Evolutionary conservation across 805 yeast species (phyloP), one percentile per base, ranked within the genome.

Genomic region (Monosporozyma unispora): DNA sequence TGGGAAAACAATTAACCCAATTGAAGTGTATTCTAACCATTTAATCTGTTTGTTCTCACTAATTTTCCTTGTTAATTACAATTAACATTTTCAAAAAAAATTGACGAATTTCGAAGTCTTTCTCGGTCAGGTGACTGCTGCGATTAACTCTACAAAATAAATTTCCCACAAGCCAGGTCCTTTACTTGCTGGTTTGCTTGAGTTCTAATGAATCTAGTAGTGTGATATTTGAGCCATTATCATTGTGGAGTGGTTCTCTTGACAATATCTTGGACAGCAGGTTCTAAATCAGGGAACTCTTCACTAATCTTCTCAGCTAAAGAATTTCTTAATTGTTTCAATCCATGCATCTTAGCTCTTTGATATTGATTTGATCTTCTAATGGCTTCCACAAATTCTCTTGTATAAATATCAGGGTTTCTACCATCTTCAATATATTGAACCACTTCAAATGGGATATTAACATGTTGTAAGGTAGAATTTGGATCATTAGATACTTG

Each of bases 341-440:
- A 74, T 1, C 89, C 96, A 41, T 70, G 60, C 77, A 87, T 80
- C 64, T 87, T 87, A 3, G 96, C 98, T 60, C 88, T 78, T 48
- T 93, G 73, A 55, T 83, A 80, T 60, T 95, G 96, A 61, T 93
- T 93, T 43, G 89, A 81, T 57, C 87, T 82, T 38, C 89, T 82
- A n/a, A 93, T 84, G 33, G 91, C 87, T 63, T 93, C 99, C 14
- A 91, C 87, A 68, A 93, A 93, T 69, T 93, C 99, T 63, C 99
- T 77, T 0, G 98, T 89, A 67, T 93, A 93, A 38, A 93, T 89
- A 62, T 93, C 98, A 0, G 99, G 98, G 62, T 93, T 93, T 57
- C 99, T 74, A 2, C 99, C 99, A 60, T 88, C 95, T 62, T 93
- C 98, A 37, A 93, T 87, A 61, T 93, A 93, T 54, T 84, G 82